Evolutionary conservation across 2,329 filamentous ascomycete genomes (phyloP), one percentile per base, ranked within the genome.

Genomic region (Aphanoascus verrucosus): DNA sequence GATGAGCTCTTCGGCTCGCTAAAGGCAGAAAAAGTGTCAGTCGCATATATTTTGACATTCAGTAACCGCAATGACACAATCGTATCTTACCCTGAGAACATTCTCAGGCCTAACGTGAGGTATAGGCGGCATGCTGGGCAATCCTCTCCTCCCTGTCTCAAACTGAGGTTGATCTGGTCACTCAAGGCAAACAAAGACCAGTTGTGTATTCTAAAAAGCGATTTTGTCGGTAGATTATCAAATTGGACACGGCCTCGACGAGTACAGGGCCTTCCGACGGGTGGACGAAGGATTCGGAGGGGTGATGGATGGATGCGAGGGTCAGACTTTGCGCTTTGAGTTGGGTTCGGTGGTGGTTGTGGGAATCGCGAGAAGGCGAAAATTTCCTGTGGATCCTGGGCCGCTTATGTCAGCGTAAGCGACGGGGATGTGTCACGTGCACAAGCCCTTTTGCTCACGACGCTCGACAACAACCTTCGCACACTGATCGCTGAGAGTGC

Each of bases 41-140:
- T 64, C 52, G 38, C 51, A 59, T 28, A 50, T 28, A 56, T 43
- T 47, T n/a, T 8, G 35, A 17, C 14, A 56, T 41, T 57, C 31
- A 52, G 23, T 20, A 45, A 42, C 9, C 31, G 17, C 15, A 28
- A 43, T 32, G 43, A 35, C 37, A 38, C n/a, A 15, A 14, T 14
- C 11, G 51, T 48, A 50, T 64, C 74, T 67, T 67, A 77, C 77
- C 73, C 95, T 95, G 72, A 97, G 84, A 70, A 96, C 90, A 84
- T 98, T 98, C 79, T 98, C 93, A 68, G 93, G 93, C 75, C 94
- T 94, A 72, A 93, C 90, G 73, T 97, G 89, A 64, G 89, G 86
- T 76, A 90, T 90, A 71, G 93, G 93, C 78, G 93, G 88, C 93
- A 91, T 85, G 69, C 66, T 82, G 72, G 72, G 67, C 64, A 64